Evolutionary conservation across 768 basidiomycete species (phyloP).

Genomic region (Lepiota venenata): DNA sequence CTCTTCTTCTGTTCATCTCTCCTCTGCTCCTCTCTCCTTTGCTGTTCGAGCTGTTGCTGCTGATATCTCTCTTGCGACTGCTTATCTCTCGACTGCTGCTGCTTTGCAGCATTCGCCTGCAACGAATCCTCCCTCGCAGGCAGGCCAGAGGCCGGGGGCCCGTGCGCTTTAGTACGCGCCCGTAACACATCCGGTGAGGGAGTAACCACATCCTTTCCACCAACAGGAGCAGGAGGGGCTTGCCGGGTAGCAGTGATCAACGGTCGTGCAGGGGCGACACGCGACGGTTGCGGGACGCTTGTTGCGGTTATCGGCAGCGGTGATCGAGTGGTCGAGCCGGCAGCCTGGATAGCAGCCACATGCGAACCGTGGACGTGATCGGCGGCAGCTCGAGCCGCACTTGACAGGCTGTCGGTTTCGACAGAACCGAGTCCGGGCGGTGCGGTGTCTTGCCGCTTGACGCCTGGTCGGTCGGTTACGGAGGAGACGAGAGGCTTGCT

Average conservation of each 20-base stretch:
- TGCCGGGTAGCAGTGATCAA: constrained; percentile 52
- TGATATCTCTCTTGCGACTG: neutral
- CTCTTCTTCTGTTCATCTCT: constrained; percentile 28
- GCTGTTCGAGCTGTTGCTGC: constrained; percentile 21
- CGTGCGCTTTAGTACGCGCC: constrained; percentile 58
- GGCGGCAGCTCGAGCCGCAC: constrained; percentile 56
- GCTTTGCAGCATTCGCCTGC: constrained; percentile 29
- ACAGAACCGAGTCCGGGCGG: constrained; percentile 36
- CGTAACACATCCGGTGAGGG: constrained; percentile 66
- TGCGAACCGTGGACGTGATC: constrained; percentile 59
- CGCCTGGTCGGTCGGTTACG: constrained; percentile 17
- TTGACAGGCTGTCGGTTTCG: constrained; percentile 37
- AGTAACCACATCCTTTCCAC: constrained; percentile 52
- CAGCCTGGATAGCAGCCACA: constrained; percentile 31
- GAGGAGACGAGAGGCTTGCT: constrained; percentile 33
- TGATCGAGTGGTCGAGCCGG: constrained; percentile 22
- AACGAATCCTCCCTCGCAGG: constrained; percentile 52
- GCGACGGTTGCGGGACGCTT: constrained; percentile 24
- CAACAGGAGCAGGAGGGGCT: constrained; percentile 61
- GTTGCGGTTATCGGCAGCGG: constrained; percentile 20
- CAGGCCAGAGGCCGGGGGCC: constrained; percentile 34
- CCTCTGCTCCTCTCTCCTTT: constrained; percentile 25
- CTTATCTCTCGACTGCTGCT: constrained; percentile 4
- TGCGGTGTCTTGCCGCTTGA: constrained; percentile 39
- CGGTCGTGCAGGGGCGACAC: constrained; percentile 27